Percentiles rank a stretch among this genome's conserved stretches.
These are phyloP conservation scores for Paramecium sexaurelia DNA, from an alignment of 73 alveolate genomes.

Conservation along the genomic window DNA sequence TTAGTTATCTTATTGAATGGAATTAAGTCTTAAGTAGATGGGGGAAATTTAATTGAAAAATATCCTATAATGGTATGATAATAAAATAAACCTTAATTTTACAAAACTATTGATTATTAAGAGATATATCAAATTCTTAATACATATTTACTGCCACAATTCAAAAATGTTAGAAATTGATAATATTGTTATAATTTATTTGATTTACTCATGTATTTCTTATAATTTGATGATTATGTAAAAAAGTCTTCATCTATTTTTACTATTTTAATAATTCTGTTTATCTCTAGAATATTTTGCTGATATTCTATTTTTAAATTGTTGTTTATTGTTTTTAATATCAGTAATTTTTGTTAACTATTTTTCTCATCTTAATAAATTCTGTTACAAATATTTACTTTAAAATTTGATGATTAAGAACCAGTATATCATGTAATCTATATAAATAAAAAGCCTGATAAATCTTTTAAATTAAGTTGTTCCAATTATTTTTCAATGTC, in stretches of 20 bases:
- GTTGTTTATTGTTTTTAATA: too few species aligned
- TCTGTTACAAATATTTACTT: too few species aligned
- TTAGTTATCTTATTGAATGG: background rate
- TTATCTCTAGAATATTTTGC: slow-evolving; percentile 55
- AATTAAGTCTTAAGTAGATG: too few species aligned
- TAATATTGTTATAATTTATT: background rate
- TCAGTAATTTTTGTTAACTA: too few species aligned
- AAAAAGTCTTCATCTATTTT: background rate
- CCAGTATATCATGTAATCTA: background rate
- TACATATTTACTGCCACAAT: background rate
- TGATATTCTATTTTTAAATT: slow-evolving; percentile 50
- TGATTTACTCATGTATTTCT: background rate
- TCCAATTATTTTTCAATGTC: background rate
- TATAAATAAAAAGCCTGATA: background rate
- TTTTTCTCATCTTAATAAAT: background rate
- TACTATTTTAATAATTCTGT: background rate
- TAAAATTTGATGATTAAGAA: background rate
- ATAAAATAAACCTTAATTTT: background rate
- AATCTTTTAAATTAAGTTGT: background rate
- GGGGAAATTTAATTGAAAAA: background rate
- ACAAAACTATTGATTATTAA: background rate
- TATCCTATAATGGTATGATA: background rate
- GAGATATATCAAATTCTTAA: background rate
- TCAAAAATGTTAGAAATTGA: background rate
- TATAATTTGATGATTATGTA: background rate